phyloP scores from a whole-genome alignment of 1,139 yeast genomes.

The Debaryomyces nepalensis region DNA sequence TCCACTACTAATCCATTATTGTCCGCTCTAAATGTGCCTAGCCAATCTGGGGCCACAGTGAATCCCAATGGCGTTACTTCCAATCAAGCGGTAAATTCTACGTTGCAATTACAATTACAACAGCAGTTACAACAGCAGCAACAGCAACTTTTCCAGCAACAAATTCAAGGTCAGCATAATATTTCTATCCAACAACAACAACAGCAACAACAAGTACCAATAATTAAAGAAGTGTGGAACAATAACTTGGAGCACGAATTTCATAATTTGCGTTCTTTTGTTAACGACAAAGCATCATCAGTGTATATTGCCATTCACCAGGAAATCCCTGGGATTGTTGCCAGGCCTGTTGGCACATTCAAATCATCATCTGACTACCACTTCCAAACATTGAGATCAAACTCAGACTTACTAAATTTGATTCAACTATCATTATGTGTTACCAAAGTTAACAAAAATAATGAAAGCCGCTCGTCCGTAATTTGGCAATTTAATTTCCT shows the following conservation, averaged over 20 bases:
- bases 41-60: conserved; percentile 20
- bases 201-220: conserved; percentile 37
- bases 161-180: conserved; percentile 23
- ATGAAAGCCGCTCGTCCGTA: conserved; percentile 63
- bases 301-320: conserved; percentile 76
- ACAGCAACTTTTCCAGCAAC: conserved; percentile 26
- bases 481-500: conserved; percentile 96
- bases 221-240: conserved; percentile 79
- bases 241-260: conserved; percentile 84
- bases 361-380: conserved; percentile 91
- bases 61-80: conserved; percentile 15
- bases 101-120: conserved; percentile 38
- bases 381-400: conserved; percentile 90
- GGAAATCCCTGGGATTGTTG: conserved; percentile 95
- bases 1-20: conserved; percentile 38
- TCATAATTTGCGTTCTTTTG: conserved; percentile 68
- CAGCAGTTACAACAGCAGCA: conserved; percentile 25
- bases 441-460: conserved; percentile 67
- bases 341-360: conserved; percentile 96
- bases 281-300: conserved; percentile 62
- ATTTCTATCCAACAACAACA: conserved; percentile 21
- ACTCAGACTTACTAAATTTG: conserved; percentile 83
- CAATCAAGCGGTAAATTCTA: conserved; percentile 32
- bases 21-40: conserved; percentile 33
- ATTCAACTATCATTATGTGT: conserved; percentile 89